Base-by-base conservation (phyloP, 2,329 filamentous ascomycete genomes). In the Tolypocladium tropicale region DNA sequence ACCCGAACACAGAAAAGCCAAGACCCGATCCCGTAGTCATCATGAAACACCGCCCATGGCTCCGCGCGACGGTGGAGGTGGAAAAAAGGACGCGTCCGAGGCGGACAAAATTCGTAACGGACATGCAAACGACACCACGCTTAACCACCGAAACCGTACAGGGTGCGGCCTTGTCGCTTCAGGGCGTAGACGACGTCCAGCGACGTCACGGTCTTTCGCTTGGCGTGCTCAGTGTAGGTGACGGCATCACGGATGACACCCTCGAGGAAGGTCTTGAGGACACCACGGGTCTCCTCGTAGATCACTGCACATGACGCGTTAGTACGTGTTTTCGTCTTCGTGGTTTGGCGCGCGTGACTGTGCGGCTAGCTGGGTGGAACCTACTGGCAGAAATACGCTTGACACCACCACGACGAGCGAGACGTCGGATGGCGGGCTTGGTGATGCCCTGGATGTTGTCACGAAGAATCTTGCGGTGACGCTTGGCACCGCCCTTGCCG, bases 381-480 rank as follows among this genome's bases (percentile, higher is more conserved):
- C 4, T 84, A 89, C 86, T 95, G 74, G 92, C 92, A 70, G 91
- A 96, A 72, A 96, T 96, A 95, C 92, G 92, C 90, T 96, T 96
- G 84, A 96, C 92, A 92, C 92, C 92, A 78, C 92, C 92, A 94
- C 92, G 91, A 80, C 92, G 92, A 64, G 92, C 92, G 75, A 96
- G 91, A 95, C 92, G 92, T 72, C 92, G 88, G 78, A 96, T 96
- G 70, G 92, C 92, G 69, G 92, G 92, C 89, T 96, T 96, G 72
- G 92, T 96, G 74, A 96, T 96, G 80, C 92, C 92, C 82, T 96
- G 92, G 74, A 96, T 96, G 89, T 96, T 96, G 88, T 96, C 92
- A 79, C 92, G 90, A 77, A 96, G 84, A 82, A 96, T 96, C 89
- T 96, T 96, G 72, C 93, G 87, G 81, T 96, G 92, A 78, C 92